These are phyloP conservation scores for Mallotus japonicus DNA, from an alignment of 441 rosid species.

Conservation along the genomic window DNA sequence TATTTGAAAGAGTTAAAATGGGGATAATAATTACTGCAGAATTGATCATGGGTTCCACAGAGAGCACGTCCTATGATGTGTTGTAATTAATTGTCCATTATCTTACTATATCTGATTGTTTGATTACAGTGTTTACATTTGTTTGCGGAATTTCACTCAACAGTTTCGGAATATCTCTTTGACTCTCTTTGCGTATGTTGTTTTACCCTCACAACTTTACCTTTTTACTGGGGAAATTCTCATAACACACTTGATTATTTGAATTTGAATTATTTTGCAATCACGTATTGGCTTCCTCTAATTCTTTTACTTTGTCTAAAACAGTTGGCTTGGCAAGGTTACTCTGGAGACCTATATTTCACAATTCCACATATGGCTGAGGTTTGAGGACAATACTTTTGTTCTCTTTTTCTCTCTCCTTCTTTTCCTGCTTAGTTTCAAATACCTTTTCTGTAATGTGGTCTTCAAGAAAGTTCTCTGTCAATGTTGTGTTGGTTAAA, in stretches of 20 bases:
- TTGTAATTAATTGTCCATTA: conserved; percentile 11
- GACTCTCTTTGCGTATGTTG: conserved; percentile 84
- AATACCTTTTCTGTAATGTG: no score
- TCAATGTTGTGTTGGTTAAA: neutral
- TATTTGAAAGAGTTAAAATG: neutral
- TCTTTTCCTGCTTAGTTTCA: neutral
- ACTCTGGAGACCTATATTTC: conserved; percentile 97
- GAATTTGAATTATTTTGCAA: neutral
- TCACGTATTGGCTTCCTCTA: conserved; percentile 15
- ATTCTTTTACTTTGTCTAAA: conserved; percentile 12
- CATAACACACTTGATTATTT: neutral
- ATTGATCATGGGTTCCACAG: neutral
- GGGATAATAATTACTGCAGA: neutral
- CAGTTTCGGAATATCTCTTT: conserved; percentile 68
- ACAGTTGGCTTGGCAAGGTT: conserved; percentile 99
- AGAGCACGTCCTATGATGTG: conserved; percentile 7
- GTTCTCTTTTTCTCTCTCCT: conserved; percentile 4
- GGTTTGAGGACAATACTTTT: conserved; percentile 48
- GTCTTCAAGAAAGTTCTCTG: no score
- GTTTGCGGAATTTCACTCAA: conserved; percentile 86
- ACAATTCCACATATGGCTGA: conserved; percentile 98
- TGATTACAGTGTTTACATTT: conserved; percentile 78
- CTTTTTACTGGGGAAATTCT: neutral
- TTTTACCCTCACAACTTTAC: conserved; percentile 28
- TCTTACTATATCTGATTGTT: conserved; percentile 33